phyloP scores from a whole-genome alignment of 2,329 filamentous ascomycete genomes.

The Neophaeococcomyces aloes region DNA sequence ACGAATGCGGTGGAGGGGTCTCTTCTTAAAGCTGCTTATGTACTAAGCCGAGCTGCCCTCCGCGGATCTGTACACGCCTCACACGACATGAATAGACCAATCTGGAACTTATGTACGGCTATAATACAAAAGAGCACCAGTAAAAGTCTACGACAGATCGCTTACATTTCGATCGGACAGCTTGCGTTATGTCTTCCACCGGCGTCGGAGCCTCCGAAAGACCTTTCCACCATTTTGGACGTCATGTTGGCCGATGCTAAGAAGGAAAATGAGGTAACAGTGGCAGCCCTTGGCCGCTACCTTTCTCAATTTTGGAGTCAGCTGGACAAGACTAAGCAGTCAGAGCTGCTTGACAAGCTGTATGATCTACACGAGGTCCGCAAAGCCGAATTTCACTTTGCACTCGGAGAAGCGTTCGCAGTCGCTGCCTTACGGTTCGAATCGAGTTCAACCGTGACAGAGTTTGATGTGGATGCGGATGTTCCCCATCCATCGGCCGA shows the following conservation, averaged over 20 bases:
- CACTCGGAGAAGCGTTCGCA: conserved; percentile 77
- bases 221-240: conserved; percentile 40
- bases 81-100: conserved; percentile 24
- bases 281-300: conserved; percentile 67
- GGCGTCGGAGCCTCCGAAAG: conserved; percentile 27
- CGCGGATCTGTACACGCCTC: conserved; percentile 32
- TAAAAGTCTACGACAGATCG: conserved; percentile 46
- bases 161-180: conserved; percentile 49
- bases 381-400: conserved; percentile 78
- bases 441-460: conserved; percentile 64
- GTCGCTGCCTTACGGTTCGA: conserved; percentile 71
- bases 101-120: conserved; percentile 37
- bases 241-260: conserved; percentile 60
- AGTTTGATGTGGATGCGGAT: conserved; percentile 59
- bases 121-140: conserved; percentile 48
- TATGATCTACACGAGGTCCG: conserved; percentile 74
- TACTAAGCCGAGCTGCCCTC: conserved; percentile 47
- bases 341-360: conserved; percentile 54
- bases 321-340: conserved; percentile 28
- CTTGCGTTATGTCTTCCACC: conserved; percentile 46
- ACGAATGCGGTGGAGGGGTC: conserved; percentile 51
- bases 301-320: conserved; percentile 37
- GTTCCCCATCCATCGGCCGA: conserved; percentile 30
- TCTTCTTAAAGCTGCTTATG: conserved; percentile 48
- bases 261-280: conserved; percentile 70